These are phyloP conservation scores for Hypoxylon sp. DNA, from an alignment of 2,329 filamentous ascomycete genomes.

Conservation along the genomic window DNA sequence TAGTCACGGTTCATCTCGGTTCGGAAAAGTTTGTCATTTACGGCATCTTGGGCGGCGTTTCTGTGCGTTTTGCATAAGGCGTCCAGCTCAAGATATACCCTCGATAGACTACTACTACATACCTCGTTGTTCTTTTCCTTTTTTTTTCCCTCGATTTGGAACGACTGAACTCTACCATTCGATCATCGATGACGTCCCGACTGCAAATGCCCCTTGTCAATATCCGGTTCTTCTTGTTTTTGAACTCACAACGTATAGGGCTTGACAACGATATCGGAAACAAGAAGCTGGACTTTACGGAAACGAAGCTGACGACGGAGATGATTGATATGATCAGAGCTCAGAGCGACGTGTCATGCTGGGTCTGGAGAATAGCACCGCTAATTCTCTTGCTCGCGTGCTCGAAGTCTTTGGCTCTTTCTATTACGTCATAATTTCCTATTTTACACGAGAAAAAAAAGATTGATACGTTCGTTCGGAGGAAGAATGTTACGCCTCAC, in stretches of 20 bases:
- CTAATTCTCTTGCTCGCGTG: neutral
- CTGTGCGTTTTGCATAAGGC: constrained; percentile 49
- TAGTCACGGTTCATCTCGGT: constrained; percentile 42
- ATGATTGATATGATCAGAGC: constrained; percentile 28
- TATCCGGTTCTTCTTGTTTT: constrained; percentile 8
- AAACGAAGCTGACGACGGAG: constrained; percentile 13
- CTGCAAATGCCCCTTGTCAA: constrained; percentile 1
- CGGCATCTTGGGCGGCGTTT: constrained; percentile 51
- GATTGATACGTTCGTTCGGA: constrained; percentile 34
- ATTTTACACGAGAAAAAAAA: constrained; percentile 22
- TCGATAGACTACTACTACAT: constrained; percentile 45
- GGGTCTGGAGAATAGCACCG: constrained; percentile 5
- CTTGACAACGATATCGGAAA: constrained; percentile 20
- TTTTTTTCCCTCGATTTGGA: constrained; percentile 7
- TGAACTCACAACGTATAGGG: constrained; percentile 2
- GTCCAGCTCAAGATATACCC: constrained; percentile 48
- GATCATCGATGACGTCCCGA: constrained; percentile 13
- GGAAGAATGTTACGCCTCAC: constrained; percentile 44
- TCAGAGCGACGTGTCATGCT: constrained; percentile 13
- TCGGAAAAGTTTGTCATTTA: constrained; percentile 52
- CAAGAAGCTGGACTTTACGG: constrained; percentile 2
- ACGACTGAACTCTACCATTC: constrained; percentile 7
- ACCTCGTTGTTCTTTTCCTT: constrained; percentile 28
- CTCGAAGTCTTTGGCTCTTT: neutral
- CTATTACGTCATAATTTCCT: constrained; percentile 11